Evolutionary conservation across 768 basidiomycete species (phyloP), one percentile per base, ranked within the genome.

Genomic region (Naganishia antarctica): DNA sequence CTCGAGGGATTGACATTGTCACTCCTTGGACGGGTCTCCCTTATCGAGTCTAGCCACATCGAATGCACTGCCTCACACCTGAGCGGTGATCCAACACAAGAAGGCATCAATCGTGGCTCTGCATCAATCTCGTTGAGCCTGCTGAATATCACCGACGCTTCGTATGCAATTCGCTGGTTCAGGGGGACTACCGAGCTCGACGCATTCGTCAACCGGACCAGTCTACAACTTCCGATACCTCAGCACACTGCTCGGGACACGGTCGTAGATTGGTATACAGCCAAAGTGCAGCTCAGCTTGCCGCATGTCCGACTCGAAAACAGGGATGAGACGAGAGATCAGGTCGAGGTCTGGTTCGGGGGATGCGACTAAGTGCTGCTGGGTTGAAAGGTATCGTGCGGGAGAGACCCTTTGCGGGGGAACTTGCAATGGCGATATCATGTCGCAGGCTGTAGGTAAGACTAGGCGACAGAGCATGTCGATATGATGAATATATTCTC

Each of bases 1-100:
- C 67, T 71, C 2, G 61, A 67, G 49, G 40, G 59, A 25, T 61
- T 63, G 34, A 70, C 70, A 11, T 47, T 71, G 3, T 32, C 63
- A 34, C 16, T 63, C 3, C 15, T 67, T n/a, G 40, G 44, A 13
- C 60, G 65, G 15, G 48, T 66, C 26, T 34, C 50, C 57, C 50
- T 62, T 40, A 49, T 62, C 45, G 60, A 68, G 44, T 28, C 37
- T 23, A 18, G 41, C 41, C 34, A 59, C 32, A 15, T 66, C 62
- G 16, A 43, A 50, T 50, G 50, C 44, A 28, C 58, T 23, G 23
- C 32, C 11, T 3, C 48, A 16, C 32, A 18, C 21, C 16, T 1
- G 7, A 16, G 28, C 18, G 34, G 25, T 0, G 32, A 57, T 7
- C 34, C 25, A 32, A 8, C 11, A 23, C 53, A 21, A 2, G 26